Evolutionary conservation across 2,329 filamentous ascomycete species (phyloP), one percentile per base, ranked within the genome.

Genomic region (Arthrobotrys musiformis): DNA sequence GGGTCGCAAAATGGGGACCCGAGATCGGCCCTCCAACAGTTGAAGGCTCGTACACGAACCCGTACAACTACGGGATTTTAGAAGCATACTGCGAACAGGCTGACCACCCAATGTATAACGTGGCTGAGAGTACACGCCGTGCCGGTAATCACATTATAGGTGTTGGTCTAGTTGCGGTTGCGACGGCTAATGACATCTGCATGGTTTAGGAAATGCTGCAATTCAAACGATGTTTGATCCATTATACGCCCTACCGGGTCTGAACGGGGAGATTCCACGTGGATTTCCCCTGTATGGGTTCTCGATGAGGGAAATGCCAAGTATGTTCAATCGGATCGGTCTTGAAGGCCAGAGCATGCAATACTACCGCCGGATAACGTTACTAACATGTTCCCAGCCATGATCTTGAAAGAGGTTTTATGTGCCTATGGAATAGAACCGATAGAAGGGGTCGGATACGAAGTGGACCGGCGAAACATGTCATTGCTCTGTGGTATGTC

Each of bases 141-240:
- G 70, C 64, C 17, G 56, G 70, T 75, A 69, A 30, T 48, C 26
- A 17, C 8, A 22, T 6, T 33, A 3, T 48, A 7, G 28, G 11
- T 9, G n/a, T 42, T 15, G 1, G 4, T 30, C 11, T 17, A 15
- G 37, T 4, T 4, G 33, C 22, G 15, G n/a, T 6, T 5, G 24
- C 2, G n/a, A 24, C 15, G 1, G 30, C 42, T 54, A 26, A 44
- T 35, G 35, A 33, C 9, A 28, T 28, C n/a, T 42, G 56, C 24
- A 54, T 6, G 37, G 11, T 35, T 13, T 37, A 75, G 70, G 70
- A 42, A 75, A 75, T 44, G 70, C 70, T n/a, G 70, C 70, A 22
- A 69, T 75, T 17, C 70, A 75, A 22, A 69, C 70, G 48, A 69
- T 75, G 63, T 75, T 75, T 26, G 70, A 75, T 19, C 70, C 70